Percentiles rank a stretch among this genome's conserved stretches.
Conservation (phyloP, 23 red algal genomes). For the Pyropia yezoensis region DNA sequence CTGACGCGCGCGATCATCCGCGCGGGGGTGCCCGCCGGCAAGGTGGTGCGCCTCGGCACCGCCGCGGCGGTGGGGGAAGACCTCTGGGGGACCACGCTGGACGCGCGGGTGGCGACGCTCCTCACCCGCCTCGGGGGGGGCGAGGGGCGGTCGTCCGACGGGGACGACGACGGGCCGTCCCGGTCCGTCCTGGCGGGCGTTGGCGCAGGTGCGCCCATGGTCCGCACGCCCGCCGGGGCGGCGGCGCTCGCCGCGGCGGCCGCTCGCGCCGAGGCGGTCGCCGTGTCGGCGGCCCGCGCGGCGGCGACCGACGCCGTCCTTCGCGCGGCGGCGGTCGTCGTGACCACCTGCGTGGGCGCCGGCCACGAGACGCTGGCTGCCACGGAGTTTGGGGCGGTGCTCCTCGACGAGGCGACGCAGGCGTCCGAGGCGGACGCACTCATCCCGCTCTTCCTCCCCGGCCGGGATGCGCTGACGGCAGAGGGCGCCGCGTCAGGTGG, state of each 20-base stretch:
- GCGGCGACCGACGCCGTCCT: slow-evolving; percentile 15
- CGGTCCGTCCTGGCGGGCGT: too few species aligned
- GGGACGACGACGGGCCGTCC: neutral
- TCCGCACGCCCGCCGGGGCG: too few species aligned
- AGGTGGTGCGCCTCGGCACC: slow-evolving; percentile 28
- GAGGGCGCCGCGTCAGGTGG: neutral
- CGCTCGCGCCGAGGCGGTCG: neutral
- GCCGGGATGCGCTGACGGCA: too few species aligned
- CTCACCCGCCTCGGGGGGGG: slow-evolving; percentile 18
- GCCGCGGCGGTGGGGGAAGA: slow-evolving; percentile 23
- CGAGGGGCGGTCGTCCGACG: slow-evolving; percentile 5
- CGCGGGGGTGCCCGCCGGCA: neutral
- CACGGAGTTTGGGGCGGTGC: slow-evolving; percentile 46
- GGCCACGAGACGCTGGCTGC: slow-evolving; percentile 29
- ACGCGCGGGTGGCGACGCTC: slow-evolving; percentile 29
- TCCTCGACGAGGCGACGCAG: slow-evolving; percentile 85
- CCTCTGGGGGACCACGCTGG: slow-evolving; percentile 23
- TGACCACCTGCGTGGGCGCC: slow-evolving; percentile 45
- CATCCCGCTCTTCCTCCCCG: slow-evolving; percentile 32
- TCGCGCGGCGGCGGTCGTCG: slow-evolving; percentile 34
- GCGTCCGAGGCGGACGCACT: slow-evolving; percentile 56
- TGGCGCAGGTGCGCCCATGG: too few species aligned
- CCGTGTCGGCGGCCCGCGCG: slow-evolving; percentile 14
- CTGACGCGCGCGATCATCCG: neutral
- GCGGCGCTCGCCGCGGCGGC: too few species aligned